A percentile compares a stretch with the other conserved stretches of the same genome.
Conservation (phyloP, 441 rosid genomes). For the Pelargonium myrrhifolium region DNA sequence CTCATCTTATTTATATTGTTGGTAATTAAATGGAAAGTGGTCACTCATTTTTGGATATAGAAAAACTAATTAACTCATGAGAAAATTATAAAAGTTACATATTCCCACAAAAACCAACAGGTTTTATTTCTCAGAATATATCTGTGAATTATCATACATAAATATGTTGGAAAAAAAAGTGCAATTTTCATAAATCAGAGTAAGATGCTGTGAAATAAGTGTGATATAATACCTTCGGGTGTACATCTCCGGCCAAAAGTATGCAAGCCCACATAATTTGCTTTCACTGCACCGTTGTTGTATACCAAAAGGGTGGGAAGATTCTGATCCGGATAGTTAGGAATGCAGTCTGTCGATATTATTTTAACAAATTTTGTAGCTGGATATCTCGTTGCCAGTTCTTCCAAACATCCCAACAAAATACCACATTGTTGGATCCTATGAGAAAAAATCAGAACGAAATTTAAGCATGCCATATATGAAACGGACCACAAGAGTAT, state of each 20-base stretch:
- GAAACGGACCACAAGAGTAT: slow-evolving; percentile 1
- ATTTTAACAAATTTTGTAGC: slow-evolving; percentile 92
- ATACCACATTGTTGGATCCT: slow-evolving; percentile 70
- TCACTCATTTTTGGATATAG: neutral
- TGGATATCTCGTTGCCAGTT: slow-evolving; percentile 74
- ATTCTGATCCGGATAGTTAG: slow-evolving; percentile 85
- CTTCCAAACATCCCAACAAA: slow-evolving; percentile 70
- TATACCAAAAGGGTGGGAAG: slow-evolving; percentile 88
- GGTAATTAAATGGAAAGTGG: neutral
- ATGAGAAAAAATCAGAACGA: slow-evolving; percentile 4
- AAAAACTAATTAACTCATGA: neutral
- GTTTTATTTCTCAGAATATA: neutral
- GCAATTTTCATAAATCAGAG: neutral
- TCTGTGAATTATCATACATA: neutral
- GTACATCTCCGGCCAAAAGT: slow-evolving; percentile 90
- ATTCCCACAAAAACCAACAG: neutral
- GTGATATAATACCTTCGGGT: slow-evolving; percentile 61
- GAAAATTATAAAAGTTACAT: neutral
- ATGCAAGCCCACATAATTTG: slow-evolving; percentile 72
- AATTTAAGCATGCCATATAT: slow-evolving; percentile 3
- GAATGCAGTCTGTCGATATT: slow-evolving; percentile 94
- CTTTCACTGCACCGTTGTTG: slow-evolving; percentile 84
- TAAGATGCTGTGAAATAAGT: neutral
- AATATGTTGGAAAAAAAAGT: neutral
- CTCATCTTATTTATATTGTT: too few relatives aligned